phyloP scores from a whole-genome alignment of 2,329 filamentous ascomycete genomes.

The Ceratocystis eucalypticola region DNA sequence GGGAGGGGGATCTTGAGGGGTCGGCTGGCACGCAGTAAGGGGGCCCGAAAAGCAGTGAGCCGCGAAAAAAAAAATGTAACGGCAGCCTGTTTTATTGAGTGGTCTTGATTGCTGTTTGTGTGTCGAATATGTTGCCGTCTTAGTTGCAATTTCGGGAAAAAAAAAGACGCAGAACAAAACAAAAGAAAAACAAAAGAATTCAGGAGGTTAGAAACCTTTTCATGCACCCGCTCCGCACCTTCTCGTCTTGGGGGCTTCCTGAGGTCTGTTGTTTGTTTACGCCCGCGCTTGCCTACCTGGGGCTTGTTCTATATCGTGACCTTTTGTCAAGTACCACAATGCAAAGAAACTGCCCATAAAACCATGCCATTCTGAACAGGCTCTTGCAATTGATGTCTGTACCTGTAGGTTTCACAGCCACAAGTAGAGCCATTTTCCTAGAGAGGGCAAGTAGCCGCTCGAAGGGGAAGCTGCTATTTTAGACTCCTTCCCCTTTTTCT shows the following conservation, averaged over 20 bases:
- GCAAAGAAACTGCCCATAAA: not conserved
- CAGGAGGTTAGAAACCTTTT: not conserved
- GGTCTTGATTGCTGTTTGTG: not conserved
- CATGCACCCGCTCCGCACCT: not conserved
- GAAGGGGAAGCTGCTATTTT: not conserved
- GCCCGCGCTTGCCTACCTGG: not conserved
- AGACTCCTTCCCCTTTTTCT: not conserved
- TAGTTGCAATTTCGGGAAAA: not conserved
- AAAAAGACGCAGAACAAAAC: not conserved
- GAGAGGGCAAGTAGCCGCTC: not conserved
- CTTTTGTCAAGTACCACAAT: not conserved
- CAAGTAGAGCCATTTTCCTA: not conserved
- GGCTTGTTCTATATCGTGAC: not conserved
- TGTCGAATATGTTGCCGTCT: not conserved
- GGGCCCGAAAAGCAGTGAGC: not conserved
- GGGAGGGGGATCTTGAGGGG: not conserved
- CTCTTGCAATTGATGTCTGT: not conserved
- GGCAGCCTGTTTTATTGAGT: not conserved
- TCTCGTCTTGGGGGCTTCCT: not conserved
- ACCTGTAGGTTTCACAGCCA: not conserved
- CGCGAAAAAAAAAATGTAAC: not conserved
- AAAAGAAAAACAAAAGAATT: not conserved
- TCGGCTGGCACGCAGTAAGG: not conserved
- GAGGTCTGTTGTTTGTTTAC: not conserved
- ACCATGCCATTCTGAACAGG: not conserved